Conservation (phyloP, 2,329 filamentous ascomycete genomes). For the Rasamsonia emersonii region DNA sequence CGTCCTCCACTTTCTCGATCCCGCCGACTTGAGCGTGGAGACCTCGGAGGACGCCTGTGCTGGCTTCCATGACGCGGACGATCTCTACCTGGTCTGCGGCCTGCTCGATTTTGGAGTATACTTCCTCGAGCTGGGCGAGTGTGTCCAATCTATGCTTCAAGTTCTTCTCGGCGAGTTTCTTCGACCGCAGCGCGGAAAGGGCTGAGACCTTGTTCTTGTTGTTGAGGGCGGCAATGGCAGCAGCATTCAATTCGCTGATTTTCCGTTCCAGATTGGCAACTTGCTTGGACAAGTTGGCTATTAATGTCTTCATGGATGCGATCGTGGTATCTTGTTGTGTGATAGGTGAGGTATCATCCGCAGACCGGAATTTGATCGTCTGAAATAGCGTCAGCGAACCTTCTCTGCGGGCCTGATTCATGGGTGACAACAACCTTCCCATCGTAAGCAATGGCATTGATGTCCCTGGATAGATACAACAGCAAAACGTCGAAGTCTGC, state of each 20-base stretch:
- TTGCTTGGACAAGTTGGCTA: conserved; percentile 56
- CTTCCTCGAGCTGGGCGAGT: conserved; percentile 71
- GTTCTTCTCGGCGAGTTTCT: conserved; percentile 70
- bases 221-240: conserved; percentile 61
- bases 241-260: conserved; percentile 40
- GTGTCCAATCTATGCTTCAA: conserved; percentile 64
- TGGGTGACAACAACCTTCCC: conserved; percentile 31
- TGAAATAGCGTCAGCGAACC: conserved; percentile 24
- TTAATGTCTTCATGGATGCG: conserved; percentile 68
- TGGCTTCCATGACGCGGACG: conserved; percentile 72
- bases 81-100: conserved; percentile 78
- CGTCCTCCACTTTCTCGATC: conserved; percentile 62
- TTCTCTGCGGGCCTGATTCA: too few relatives aligned
- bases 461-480: conserved; percentile 60
- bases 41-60: conserved; percentile 59
- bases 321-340: conserved; percentile 73
- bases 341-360: conserved; percentile 47
- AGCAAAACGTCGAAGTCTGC: conserved; percentile 63
- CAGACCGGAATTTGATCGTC: conserved; percentile 64
- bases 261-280: conserved; percentile 55
- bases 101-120: conserved; percentile 74
- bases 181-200: conserved; percentile 68
- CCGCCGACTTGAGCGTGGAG: conserved; percentile 74
- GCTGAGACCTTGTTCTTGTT: conserved; percentile 68
- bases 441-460: conserved; percentile 42